These are phyloP conservation scores for Phialocephala sp. DNA, from an alignment of 2,329 filamentous ascomycete species.

Conservation along the genomic window DNA sequence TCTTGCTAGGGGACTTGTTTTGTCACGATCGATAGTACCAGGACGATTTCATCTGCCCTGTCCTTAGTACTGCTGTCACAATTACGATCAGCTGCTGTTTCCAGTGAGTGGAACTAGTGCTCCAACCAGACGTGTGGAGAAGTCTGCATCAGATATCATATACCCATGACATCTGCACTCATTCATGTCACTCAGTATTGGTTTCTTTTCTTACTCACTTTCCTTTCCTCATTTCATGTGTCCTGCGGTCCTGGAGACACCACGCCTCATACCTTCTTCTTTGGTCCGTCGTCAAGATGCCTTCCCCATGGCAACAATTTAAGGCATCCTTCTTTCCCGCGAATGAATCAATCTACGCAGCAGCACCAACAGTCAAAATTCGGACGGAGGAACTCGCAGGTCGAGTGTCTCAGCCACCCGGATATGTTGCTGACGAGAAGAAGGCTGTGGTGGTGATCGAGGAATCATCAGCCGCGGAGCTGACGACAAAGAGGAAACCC, in stretches of 20 bases:
- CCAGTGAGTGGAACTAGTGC: background rate
- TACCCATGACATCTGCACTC: conserved; percentile 4
- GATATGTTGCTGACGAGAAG: conserved; percentile 15
- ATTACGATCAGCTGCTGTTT: conserved; percentile 4
- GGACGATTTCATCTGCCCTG: background rate
- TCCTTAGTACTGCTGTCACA: background rate
- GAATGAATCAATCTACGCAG: conserved; percentile 25
- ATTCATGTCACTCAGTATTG: background rate
- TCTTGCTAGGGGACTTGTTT: background rate
- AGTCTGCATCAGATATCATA: conserved; percentile 8
- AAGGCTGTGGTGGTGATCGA: conserved; percentile 6
- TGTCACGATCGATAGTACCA: background rate
- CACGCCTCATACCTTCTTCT: conserved; percentile 1
- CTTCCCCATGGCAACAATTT: conserved; percentile 22
- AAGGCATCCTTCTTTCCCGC: conserved; percentile 28
- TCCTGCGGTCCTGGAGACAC: conserved; percentile 1
- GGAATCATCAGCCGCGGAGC: conserved; percentile 17
- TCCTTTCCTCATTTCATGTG: conserved; percentile 10
- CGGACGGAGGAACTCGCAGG: conserved; percentile 12
- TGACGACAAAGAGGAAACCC: conserved; percentile 27
- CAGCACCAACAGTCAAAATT: conserved; percentile 29
- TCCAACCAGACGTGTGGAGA: conserved; percentile 9
- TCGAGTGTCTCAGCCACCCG: conserved; percentile 17
- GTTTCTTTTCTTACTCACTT: conserved; percentile 5
- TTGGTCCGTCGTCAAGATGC: conserved; percentile 22